A percentile compares a stretch with the other conserved stretches of the same genome.
Conservation (phyloP, 768 basidiomycete species). For the Leccinum olivaceopallidum region DNA sequence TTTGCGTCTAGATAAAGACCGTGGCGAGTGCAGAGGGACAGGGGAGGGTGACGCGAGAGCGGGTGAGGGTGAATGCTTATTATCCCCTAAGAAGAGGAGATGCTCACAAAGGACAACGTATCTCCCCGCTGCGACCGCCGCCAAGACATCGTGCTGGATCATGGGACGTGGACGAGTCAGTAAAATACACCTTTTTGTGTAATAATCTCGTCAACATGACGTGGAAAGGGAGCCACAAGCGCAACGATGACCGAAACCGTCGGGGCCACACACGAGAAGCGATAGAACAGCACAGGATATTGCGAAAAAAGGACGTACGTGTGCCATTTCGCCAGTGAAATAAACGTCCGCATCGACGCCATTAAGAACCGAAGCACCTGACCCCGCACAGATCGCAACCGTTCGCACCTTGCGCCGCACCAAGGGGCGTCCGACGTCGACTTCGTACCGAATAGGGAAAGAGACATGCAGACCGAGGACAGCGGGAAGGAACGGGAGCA, state of each 20-base stretch:
- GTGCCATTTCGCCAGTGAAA: conserved; percentile 91
- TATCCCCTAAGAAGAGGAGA: not conserved
- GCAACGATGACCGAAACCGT: not conserved
- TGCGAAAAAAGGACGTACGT: conserved; percentile 52
- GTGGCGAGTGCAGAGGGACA: no score
- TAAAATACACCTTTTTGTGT: not conserved
- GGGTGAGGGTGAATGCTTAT: no score
- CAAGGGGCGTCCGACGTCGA: conserved; percentile 63
- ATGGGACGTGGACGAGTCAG: not conserved
- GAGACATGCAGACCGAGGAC: conserved; percentile 2
- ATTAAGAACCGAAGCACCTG: conserved; percentile 75
- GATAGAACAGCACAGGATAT: conserved; percentile 12
- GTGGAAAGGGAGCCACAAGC: conserved; percentile 7
- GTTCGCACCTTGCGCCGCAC: conserved; percentile 43
- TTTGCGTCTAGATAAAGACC: no score
- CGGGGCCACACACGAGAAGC: conserved; percentile 4
- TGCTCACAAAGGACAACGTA: conserved; percentile 83
- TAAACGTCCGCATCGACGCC: conserved; percentile 81
- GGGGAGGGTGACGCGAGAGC: no score
- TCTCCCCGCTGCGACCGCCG: conserved; percentile 70
- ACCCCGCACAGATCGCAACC: conserved; percentile 91
- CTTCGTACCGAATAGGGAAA: conserved; percentile 35
- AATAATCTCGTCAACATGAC: conserved; percentile 8
- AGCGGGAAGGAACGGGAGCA: conserved; percentile 21
- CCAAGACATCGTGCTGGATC: conserved; percentile 84